phyloP scores from a whole-genome alignment of 163 green algal species.

The Scenedesmus sp. region DNA sequence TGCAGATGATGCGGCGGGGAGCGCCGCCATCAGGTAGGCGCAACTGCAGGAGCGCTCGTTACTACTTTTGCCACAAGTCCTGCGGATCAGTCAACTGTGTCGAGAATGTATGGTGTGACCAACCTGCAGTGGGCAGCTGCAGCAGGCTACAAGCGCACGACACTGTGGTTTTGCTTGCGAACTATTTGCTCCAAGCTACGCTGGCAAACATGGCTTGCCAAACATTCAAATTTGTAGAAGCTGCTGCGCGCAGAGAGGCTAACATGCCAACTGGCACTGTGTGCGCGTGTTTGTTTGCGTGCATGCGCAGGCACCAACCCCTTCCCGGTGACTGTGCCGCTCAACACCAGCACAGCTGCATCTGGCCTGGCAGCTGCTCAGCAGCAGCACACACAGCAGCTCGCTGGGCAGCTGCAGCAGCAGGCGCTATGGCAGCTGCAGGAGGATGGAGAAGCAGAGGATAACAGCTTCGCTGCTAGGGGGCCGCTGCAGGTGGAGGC shows the following conservation, averaged over 20 bases:
- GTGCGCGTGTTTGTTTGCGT: background rate
- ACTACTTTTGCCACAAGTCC: background rate
- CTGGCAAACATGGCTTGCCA: background rate
- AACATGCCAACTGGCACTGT: background rate
- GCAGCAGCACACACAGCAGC: slow-evolving; percentile 7
- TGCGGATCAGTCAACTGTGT: background rate
- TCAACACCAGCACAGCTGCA: slow-evolving; percentile 26
- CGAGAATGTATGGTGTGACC: background rate
- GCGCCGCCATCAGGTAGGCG: slow-evolving; percentile 51
- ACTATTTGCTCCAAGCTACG: too few relatives aligned
- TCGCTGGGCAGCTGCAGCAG: background rate
- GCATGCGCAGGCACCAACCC: slow-evolving; percentile 47
- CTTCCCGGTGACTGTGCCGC: slow-evolving; percentile 42
- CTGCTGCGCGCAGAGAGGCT: background rate
- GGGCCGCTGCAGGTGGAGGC: background rate
- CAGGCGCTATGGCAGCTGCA: background rate
- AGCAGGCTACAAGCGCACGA: background rate
- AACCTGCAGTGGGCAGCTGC: background rate
- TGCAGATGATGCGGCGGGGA: slow-evolving; percentile 71
- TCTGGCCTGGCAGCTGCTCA: slow-evolving; percentile 5
- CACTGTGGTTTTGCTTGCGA: too few relatives aligned
- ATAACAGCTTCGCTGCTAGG: background rate
- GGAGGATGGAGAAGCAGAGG: background rate
- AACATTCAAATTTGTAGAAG: background rate
- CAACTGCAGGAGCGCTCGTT: background rate